A percentile compares a stretch with the other conserved stretches of the same genome.
phyloP scores from a whole-genome alignment of 2,329 filamentous ascomycete genomes.

The Rutstroemia sp. region DNA sequence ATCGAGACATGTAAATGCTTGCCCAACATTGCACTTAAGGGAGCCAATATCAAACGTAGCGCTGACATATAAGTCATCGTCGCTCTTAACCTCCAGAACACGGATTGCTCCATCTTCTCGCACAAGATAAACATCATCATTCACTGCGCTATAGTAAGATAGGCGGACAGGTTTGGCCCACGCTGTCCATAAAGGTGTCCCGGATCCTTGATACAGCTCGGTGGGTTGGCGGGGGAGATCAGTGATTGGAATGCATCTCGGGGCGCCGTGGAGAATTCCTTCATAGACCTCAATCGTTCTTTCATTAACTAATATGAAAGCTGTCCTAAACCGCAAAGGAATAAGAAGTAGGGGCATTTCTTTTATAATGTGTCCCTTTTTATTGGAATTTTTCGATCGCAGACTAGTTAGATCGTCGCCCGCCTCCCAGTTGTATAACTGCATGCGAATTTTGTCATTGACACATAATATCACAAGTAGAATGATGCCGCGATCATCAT shows the following conservation, averaged over 20 bases:
- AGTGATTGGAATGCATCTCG: constrained; percentile 22
- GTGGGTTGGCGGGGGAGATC: not conserved
- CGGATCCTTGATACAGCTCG: constrained; percentile 34
- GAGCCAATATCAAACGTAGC: constrained; percentile 53
- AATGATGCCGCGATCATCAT: constrained; percentile 65
- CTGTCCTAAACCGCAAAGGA: constrained; percentile 61
- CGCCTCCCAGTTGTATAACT: constrained; percentile 54
- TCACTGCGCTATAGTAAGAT: constrained; percentile 50
- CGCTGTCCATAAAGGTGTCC: constrained; percentile 63
- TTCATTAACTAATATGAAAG: constrained; percentile 63
- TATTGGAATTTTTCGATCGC: constrained; percentile 40
- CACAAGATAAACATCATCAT: constrained; percentile 78
- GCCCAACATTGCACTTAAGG: constrained; percentile 68
- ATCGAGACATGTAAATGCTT: constrained; percentile 64
- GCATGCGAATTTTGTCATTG: constrained; percentile 42
- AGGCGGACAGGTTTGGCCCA: constrained; percentile 73
- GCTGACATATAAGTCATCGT: constrained; percentile 44
- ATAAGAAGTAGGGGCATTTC: constrained; percentile 62
- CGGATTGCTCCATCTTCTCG: constrained; percentile 80
- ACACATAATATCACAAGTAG: constrained; percentile 57
- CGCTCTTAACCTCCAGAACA: constrained; percentile 59
- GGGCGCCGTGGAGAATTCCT: constrained; percentile 44
- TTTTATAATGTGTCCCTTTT: constrained; percentile 36
- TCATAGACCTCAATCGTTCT: constrained; percentile 49
- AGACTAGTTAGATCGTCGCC: constrained; percentile 40